These are phyloP conservation scores for Hypoxylon fuscum DNA, from an alignment of 495 filamentous ascomycete genomes.

Conservation along the genomic window DNA sequence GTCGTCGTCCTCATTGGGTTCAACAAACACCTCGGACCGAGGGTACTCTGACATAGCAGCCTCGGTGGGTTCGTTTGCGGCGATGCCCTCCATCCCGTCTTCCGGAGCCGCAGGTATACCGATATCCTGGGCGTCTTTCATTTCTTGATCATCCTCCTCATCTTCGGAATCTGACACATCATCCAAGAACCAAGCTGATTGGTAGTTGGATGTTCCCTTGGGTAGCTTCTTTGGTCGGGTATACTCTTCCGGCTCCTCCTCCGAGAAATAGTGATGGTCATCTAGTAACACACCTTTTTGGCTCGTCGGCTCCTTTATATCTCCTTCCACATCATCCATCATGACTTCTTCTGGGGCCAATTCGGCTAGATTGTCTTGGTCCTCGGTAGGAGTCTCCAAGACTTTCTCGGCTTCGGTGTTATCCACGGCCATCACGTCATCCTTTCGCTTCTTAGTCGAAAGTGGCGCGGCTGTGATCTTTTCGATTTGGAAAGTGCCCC, in stretches of 20 bases:
- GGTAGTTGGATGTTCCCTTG: slow-evolving; percentile 91
- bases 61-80: slow-evolving; percentile 76
- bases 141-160: slow-evolving; percentile 78
- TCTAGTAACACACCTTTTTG: slow-evolving; percentile 88
- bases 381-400: slow-evolving; percentile 73
- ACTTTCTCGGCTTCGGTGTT: slow-evolving; percentile 58
- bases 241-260: slow-evolving; percentile 70
- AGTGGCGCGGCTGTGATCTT: slow-evolving; percentile 80
- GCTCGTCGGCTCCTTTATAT: slow-evolving; percentile 52
- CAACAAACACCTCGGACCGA: slow-evolving; percentile 89
- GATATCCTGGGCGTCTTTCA: slow-evolving; percentile 69
- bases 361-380: slow-evolving; percentile 82
- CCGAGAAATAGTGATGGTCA: slow-evolving; percentile 97
- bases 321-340: slow-evolving; percentile 66
- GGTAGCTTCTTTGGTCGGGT: slow-evolving; percentile 76
- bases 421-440: slow-evolving; percentile 77
- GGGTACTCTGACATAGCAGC: slow-evolving; percentile 83
- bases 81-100: slow-evolving; percentile 80
- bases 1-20: slow-evolving; percentile 88
- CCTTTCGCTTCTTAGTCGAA: slow-evolving; percentile 61
- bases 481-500: slow-evolving; percentile 94
- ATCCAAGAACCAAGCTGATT: slow-evolving; percentile 92
- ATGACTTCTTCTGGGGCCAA: slow-evolving; percentile 83
- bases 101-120: slow-evolving; percentile 65
- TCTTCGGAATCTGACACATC: slow-evolving; percentile 84